These are phyloP conservation scores for Cyberlindnera mississippiensis DNA, from an alignment of 805 yeast species.

Conservation along the genomic window DNA sequence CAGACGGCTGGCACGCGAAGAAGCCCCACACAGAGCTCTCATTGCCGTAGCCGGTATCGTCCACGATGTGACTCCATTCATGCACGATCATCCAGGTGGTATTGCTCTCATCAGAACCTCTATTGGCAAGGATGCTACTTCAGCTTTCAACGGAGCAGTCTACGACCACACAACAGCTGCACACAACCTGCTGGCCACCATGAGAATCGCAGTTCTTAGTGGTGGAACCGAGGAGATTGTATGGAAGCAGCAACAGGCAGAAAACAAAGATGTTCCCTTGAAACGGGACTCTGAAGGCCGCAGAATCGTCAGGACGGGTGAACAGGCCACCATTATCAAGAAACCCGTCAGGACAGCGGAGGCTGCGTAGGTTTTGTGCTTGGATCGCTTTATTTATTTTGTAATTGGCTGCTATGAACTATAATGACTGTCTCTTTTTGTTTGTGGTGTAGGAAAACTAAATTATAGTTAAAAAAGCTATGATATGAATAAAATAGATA, in stretches of 20 bases:
- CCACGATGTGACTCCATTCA: conserved; percentile 89
- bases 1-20: conserved; percentile 33
- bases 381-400: neutral
- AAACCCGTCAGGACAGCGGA: conserved; percentile 51
- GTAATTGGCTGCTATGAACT: neutral
- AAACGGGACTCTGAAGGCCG: conserved; percentile 52
- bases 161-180: conserved; percentile 94
- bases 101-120: conserved; percentile 71
- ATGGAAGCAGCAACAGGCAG: conserved; percentile 70
- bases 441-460: no score
- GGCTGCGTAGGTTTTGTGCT: conserved; percentile 43
- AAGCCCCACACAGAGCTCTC: conserved; percentile 53
- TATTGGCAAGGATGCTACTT: conserved; percentile 90
- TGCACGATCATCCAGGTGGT: conserved; percentile 94
- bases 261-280: conserved; percentile 59
- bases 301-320: conserved; percentile 55
- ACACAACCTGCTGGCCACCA: conserved; percentile 81
- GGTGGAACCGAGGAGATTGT: conserved; percentile 79
- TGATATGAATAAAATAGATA: no score
- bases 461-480: no score
- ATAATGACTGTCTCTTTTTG: no score
- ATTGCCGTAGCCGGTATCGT: conserved; percentile 88
- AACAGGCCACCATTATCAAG: conserved; percentile 48
- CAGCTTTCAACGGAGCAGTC: conserved; percentile 93
- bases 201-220: conserved; percentile 86